These are phyloP conservation scores for Takashimella tepidaria DNA, from an alignment of 1,284 basidiomycete species.

Conservation along the genomic window DNA sequence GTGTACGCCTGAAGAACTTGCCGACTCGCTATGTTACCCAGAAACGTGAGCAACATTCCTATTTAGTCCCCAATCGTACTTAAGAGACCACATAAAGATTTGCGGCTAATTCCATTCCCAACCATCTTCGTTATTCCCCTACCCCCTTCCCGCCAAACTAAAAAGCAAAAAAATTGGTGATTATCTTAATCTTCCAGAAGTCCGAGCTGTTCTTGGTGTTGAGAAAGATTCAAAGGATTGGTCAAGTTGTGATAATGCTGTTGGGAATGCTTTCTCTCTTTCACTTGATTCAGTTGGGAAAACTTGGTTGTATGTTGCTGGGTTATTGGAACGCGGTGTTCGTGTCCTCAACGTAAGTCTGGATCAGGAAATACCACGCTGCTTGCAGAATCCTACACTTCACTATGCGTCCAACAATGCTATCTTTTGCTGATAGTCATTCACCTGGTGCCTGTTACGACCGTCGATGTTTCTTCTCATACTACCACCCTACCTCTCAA, in stretches of 20 bases:
- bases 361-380: too few relatives aligned
- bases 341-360: constrained; percentile 57
- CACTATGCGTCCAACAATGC: too few relatives aligned
- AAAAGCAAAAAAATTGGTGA: constrained; percentile 39
- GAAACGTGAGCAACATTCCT: constrained; percentile 33
- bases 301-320: constrained; percentile 57
- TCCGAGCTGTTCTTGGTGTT: constrained; percentile 59
- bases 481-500: too few relatives aligned
- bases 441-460: too few relatives aligned
- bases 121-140: background rate
- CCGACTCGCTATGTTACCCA: constrained; percentile 48
- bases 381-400: too few relatives aligned
- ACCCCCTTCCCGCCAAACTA: background rate
- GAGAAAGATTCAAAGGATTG: constrained; percentile 55
- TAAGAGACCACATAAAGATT: too few relatives aligned
- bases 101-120: background rate
- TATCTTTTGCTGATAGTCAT: too few relatives aligned
- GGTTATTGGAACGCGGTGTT: constrained; percentile 67
- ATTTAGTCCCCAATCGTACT: too few relatives aligned
- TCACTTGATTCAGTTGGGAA: constrained; percentile 35
- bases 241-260: constrained; percentile 50
- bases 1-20: constrained; percentile 52
- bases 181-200: constrained; percentile 57
- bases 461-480: too few relatives aligned
- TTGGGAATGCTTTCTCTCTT: constrained; percentile 41